A percentile compares a stretch with the other conserved stretches of the same genome.
Evolutionary conservation across 768 basidiomycete species (phyloP).

Genomic region (Rhodotorula kratochvilovae): DNA sequence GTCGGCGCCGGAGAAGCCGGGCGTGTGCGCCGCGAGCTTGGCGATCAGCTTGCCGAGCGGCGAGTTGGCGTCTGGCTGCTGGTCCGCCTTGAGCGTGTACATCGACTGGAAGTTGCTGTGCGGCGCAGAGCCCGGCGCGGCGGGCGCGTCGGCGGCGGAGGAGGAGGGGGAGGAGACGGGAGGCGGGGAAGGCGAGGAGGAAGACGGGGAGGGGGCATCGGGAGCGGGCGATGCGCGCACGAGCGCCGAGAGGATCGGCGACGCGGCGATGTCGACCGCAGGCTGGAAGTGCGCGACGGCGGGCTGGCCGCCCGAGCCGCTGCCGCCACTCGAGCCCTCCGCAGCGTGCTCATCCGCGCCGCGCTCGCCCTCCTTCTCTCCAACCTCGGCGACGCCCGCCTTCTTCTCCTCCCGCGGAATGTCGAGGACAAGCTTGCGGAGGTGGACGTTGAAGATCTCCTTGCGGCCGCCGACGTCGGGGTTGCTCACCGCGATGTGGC

Average conservation of each 20-base stretch:
- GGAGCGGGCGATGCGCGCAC: constrained; percentile 10
- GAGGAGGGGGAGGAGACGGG: not conserved
- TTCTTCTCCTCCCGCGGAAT: constrained; percentile 5
- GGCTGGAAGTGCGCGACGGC: constrained; percentile 15
- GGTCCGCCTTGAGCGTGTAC: constrained; percentile 39
- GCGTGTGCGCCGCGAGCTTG: constrained; percentile 91
- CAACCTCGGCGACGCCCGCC: not conserved
- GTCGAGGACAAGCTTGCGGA: constrained; percentile 48
- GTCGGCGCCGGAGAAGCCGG: constrained; percentile 97
- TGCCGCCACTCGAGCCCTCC: not conserved
- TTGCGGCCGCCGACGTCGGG: constrained; percentile 90
- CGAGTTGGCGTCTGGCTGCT: constrained; percentile 47
- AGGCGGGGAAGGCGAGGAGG: not conserved
- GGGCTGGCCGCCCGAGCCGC: not conserved
- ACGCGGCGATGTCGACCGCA: constrained; percentile 1
- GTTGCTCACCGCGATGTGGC: constrained; percentile 89
- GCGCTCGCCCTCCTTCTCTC: not conserved
- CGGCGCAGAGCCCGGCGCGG: not conserved
- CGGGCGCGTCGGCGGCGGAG: not conserved
- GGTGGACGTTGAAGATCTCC: constrained; percentile 90
- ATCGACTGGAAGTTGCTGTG: constrained; percentile 36
- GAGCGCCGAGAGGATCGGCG: not conserved
- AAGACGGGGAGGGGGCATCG: constrained; percentile 4
- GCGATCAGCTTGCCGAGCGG: constrained; percentile 63
- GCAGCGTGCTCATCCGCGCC: not conserved